A percentile compares a stretch with the other conserved stretches of the same genome.
Evolutionary conservation across 345 rosid species (phyloP).

Genomic region (Pelargonium nanum): DNA sequence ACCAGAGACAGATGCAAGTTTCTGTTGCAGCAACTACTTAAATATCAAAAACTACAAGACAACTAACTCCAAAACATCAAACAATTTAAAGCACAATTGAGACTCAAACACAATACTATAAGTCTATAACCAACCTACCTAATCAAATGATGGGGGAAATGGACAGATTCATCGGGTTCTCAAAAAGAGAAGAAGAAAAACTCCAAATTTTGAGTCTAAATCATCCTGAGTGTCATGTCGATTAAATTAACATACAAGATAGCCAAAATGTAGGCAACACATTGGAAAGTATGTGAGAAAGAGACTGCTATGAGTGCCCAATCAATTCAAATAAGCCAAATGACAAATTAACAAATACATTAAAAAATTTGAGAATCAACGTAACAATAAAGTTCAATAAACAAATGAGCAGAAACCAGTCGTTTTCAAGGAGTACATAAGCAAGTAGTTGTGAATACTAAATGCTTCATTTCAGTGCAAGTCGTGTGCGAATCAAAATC

Average conservation of each 20-base stretch:
- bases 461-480: not conserved
- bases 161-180: no score
- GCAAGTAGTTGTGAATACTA: not conserved
- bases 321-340: not conserved
- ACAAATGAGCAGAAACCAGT: no score
- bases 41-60: not conserved
- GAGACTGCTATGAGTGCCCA: not conserved
- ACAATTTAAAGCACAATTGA: no score
- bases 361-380: not conserved
- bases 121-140: not conserved
- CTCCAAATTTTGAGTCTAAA: not conserved
- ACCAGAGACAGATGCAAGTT: not conserved
- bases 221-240: not conserved
- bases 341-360: not conserved
- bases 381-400: no score
- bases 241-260: not conserved
- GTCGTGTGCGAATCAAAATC: no score
- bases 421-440: no score
- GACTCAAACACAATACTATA: not conserved
- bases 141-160: not conserved
- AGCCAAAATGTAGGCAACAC: not conserved
- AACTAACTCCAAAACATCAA: no score
- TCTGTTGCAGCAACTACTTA: not conserved
- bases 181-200: no score
- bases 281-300: not conserved